Evolutionary conservation across 106 monocot species (phyloP), one percentile per base, ranked within the genome.

Genomic region (Allium cepa): DNA sequence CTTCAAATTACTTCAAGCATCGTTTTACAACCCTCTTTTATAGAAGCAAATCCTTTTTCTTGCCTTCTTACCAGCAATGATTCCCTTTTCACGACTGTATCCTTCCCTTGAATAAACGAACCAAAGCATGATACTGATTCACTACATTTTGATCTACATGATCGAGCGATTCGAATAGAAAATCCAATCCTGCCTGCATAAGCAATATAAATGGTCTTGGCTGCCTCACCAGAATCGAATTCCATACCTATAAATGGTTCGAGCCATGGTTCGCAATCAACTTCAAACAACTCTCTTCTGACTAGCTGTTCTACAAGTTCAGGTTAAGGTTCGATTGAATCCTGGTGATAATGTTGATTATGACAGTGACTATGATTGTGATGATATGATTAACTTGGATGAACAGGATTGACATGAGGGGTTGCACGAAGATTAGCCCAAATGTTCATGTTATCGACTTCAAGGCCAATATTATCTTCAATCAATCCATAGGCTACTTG

Each of bases 41-140:
- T 82, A 47, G 88, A 89, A 0, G 85, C 85, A 2, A 85, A 74
- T 22, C 56, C 88, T 74, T 71, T 84, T 85, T 9, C 88, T 69
- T 3, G 81, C 85, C 75, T 89, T 89, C 72, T 82, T 89, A 16
- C 88, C 88, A 1, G 73, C 82, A 61, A 82, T 60, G 4, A 78
- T 57, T 26, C 69, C 65, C 75, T 89, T 89, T 76, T 89, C 85
- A 15, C 77, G 65, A 61, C 85, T 82, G 63, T 79, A 89, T 1
- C 88, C 88, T 63, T 89, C 88, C 58, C 79, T 81, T 1, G 88
- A 85, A 69, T 85, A 89, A 1, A 89, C 88, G 64, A 89, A 89
- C 4, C 88, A 76, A 12, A 89, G 74, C 88, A 89, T 89, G 55
- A 89, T 89, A 89, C 71, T 7, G 85, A 82, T 59, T 89, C 88